Percentiles rank a stretch among this genome's conserved stretches.
Conservation (phyloP, 1,284 basidiomycete species). For the Dichomitus squalens region DNA sequence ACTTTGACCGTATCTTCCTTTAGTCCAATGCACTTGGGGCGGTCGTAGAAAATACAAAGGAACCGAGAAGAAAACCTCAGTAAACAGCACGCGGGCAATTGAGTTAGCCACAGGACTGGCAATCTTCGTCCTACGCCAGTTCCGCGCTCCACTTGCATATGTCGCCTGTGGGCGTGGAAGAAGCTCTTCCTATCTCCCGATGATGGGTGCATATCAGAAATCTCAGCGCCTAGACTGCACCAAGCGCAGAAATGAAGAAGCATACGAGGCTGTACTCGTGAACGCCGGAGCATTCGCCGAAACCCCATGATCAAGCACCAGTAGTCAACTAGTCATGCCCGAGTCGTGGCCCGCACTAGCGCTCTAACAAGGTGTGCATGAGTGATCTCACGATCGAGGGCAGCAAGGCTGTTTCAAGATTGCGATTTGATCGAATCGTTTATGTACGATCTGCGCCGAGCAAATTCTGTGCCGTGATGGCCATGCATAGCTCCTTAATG, state of each 20-base stretch:
- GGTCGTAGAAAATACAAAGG: background rate
- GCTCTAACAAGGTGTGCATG: background rate
- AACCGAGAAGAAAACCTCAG: background rate
- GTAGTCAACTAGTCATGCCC: background rate
- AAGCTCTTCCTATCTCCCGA: too few species aligned
- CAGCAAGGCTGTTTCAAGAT: slow-evolving; percentile 18
- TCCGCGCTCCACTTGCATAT: too few species aligned
- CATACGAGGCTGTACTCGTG: background rate
- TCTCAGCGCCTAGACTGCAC: background rate
- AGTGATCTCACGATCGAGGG: slow-evolving; percentile 17
- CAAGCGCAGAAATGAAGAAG: background rate
- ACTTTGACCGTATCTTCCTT: too few species aligned
- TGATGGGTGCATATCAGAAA: background rate
- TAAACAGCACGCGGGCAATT: background rate
- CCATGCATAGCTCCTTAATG: background rate
- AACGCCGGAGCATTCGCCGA: background rate
- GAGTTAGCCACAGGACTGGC: background rate
- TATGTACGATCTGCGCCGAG: slow-evolving; percentile 15
- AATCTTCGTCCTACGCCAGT: background rate
- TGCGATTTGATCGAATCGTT: slow-evolving; percentile 25
- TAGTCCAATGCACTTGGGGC: too few species aligned
- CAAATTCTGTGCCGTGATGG: slow-evolving; percentile 14
- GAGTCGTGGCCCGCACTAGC: background rate
- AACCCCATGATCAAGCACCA: background rate
- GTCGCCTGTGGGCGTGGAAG: too few species aligned